Evolutionary conservation across 805 yeast genomes (phyloP).

Genomic region (Wickerhamomyces silvicola): DNA sequence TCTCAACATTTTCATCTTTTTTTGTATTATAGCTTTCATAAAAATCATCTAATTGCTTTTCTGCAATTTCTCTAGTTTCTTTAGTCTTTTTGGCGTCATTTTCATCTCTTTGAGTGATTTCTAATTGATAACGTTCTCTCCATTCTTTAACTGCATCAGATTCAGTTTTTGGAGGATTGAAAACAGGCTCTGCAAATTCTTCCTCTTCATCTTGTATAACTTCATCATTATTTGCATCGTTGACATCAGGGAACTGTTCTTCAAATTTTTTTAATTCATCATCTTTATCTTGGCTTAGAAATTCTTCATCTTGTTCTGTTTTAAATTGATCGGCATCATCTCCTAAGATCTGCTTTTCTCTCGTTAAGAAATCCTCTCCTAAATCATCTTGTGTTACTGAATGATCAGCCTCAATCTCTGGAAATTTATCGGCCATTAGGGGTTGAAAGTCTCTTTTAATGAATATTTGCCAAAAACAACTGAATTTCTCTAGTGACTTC

Average conservation of each 20-base stretch:
- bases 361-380: constrained; percentile 51
- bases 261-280: constrained; percentile 55
- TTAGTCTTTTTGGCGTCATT: constrained; percentile 56
- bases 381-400: constrained; percentile 27
- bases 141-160: constrained; percentile 65
- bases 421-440: constrained; percentile 69
- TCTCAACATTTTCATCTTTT: constrained; percentile 61
- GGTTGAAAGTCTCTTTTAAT: too few relatives aligned
- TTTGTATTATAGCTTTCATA: constrained; percentile 86
- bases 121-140: constrained; percentile 75
- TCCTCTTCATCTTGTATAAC: constrained; percentile 38
- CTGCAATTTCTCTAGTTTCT: constrained; percentile 69
- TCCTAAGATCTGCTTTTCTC: constrained; percentile 65
- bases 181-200: constrained; percentile 30
- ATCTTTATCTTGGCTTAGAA: constrained; percentile 35
- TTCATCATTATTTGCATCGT: constrained; percentile 22
- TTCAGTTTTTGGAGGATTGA: constrained; percentile 29
- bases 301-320: constrained; percentile 53
- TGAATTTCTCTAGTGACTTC: too few relatives aligned
- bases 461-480: too few relatives aligned
- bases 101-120: constrained; percentile 73
- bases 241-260: constrained; percentile 58
- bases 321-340: constrained; percentile 51
- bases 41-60: constrained; percentile 80
- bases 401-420: constrained; percentile 50